phyloP scores from a whole-genome alignment of 768 basidiomycete genomes.

The Cyclocybe cylindracea region DNA sequence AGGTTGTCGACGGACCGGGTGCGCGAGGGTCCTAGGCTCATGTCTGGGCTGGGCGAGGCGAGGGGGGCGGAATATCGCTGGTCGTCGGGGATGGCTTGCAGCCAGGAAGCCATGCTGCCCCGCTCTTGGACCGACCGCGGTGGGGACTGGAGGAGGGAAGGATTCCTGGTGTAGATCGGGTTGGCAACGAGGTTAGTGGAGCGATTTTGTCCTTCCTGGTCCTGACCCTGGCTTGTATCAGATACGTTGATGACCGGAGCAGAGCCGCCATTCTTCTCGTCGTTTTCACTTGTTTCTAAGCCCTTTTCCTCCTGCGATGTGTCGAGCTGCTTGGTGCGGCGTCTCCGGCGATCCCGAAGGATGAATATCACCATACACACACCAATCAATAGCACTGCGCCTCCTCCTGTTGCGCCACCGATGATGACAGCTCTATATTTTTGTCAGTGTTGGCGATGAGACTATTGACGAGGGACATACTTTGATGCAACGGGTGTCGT shows the following conservation, averaged over 20 bases:
- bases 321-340: constrained; percentile 18
- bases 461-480: background rate
- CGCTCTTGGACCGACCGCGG: constrained; percentile 21
- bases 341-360: constrained; percentile 36
- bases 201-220: background rate
- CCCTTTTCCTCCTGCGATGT: constrained; percentile 24
- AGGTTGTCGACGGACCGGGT: constrained; percentile 20
- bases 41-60: background rate
- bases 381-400: constrained; percentile 37
- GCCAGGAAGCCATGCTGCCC: constrained; percentile 35
- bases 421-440: constrained; percentile 43
- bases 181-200: constrained; percentile 23
- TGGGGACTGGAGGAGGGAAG: constrained; percentile 24
- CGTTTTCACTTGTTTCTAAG: constrained; percentile 4
- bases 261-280: constrained; percentile 1
- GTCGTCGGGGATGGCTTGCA: constrained; percentile 28
- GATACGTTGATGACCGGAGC: no score
- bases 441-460: background rate
- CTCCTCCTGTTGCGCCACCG: constrained; percentile 44
- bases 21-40: constrained; percentile 3
- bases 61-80: constrained; percentile 14
- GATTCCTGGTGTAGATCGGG: constrained; percentile 35
- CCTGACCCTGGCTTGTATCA: no score
- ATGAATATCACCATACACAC: constrained; percentile 46
- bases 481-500: constrained; percentile 9